Evolutionary conservation across 1,139 yeast species (phyloP), one percentile per base, ranked within the genome.

Genomic region (Taphrina confusa): DNA sequence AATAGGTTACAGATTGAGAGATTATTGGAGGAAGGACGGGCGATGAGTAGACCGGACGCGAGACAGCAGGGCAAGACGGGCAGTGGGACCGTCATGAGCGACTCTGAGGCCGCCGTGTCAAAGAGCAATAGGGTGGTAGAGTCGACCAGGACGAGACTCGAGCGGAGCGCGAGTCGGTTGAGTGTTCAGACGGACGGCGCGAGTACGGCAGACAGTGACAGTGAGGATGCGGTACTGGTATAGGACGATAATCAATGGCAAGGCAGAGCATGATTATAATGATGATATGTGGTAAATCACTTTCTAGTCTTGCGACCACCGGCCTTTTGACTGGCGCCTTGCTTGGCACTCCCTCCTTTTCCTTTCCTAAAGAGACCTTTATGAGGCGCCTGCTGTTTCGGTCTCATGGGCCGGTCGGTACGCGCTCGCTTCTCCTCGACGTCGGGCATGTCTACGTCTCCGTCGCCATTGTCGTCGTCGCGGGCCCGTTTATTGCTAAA

Each of bases 1-100:
- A 84, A 85, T 70, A 75, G 91, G 60, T 68, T 84, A 52, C 75
- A 75, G 47, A 81, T 86, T 27, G 92, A 86, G 70, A 73, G 87
- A 49, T 81, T 84, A 2, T 82, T 86, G 47, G 84, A 80, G 63
- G 62, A 60, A 4, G 73, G 70, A 27, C 39, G 64, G n/a, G 60
- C 55, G 2, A 25, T 54, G 42, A 20, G 37, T 18, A 14, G 37
- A 20, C 4, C 42, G 22, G 20, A 22, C 14, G 16, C 6, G 5
- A 9, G 42, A 20, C 51, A 28, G 11, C 46, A 16, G 8, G 25
- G 37, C n/a, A 16, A 16, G 30, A 33, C 42, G 12, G 52, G 52
- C 28, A 47, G 52, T 14, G 52, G 52, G 31, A 47, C 52, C 11
- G 52, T 47, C 30, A 22, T 47, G 39, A 47, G 52, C 14, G 52